Percentiles rank a stretch among this genome's conserved stretches.
Conservation (phyloP, 2,329 filamentous ascomycete species). For the Hypoxylon sp. region DNA sequence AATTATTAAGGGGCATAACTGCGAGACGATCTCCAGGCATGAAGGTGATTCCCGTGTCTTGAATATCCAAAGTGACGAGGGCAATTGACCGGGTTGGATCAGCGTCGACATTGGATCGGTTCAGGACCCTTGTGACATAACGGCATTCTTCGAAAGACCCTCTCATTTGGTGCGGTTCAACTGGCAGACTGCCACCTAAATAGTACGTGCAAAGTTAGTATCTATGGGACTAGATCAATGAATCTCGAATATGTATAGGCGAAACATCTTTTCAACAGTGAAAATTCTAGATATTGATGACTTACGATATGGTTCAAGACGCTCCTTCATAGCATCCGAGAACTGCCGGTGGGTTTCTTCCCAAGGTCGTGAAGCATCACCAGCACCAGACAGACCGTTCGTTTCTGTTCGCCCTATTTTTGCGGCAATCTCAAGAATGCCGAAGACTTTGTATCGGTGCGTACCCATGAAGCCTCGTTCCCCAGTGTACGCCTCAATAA, state of each 20-base stretch:
- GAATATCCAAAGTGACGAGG: conserved; percentile 66
- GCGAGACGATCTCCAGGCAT: conserved; percentile 67
- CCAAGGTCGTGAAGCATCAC: conserved; percentile 61
- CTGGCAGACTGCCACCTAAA: conserved; percentile 57
- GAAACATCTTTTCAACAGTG: not conserved
- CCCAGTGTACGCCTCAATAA: conserved; percentile 69
- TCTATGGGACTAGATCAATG: not conserved
- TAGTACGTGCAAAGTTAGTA: conserved; percentile 13
- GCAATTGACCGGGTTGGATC: conserved; percentile 64
- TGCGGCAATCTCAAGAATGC: conserved; percentile 67
- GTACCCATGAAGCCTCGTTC: conserved; percentile 70
- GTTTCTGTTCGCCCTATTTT: conserved; percentile 68
- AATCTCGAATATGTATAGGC: not conserved
- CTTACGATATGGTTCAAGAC: conserved; percentile 63
- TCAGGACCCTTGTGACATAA: conserved; percentile 63
- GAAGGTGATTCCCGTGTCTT: conserved; percentile 68
- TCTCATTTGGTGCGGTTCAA: conserved; percentile 68
- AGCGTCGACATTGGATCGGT: conserved; percentile 62
- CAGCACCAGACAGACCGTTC: conserved; percentile 65
- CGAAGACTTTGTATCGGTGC: conserved; percentile 71
- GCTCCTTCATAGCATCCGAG: conserved; percentile 68
- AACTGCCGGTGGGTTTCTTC: conserved; percentile 67
- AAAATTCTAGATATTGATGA: not conserved
- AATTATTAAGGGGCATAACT: conserved; percentile 69
- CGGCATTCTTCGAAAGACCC: conserved; percentile 69